Percentiles rank a stretch among this genome's conserved stretches.
These are phyloP conservation scores for Bodo saltans DNA, from an alignment of 78 protist species.

Conservation along the genomic window DNA sequence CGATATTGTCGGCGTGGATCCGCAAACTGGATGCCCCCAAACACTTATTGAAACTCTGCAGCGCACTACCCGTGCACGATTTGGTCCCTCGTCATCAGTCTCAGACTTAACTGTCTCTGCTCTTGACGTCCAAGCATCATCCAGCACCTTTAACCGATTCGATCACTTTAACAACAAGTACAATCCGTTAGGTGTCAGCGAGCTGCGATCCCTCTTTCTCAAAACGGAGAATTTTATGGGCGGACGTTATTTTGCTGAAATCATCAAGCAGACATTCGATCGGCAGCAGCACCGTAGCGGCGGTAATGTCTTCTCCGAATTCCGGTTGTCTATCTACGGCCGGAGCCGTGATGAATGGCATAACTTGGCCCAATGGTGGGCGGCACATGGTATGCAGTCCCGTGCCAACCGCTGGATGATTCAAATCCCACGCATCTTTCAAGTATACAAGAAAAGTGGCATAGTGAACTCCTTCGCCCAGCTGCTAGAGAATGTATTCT, in stretches of 20 bases:
- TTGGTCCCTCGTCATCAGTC: constrained; percentile 56
- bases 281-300: constrained; percentile 52
- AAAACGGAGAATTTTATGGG: constrained; percentile 85
- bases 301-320: constrained; percentile 80
- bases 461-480: constrained; percentile 53
- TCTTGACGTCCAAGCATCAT: constrained; percentile 73
- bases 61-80: constrained; percentile 44
- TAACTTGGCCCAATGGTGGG: constrained; percentile 77
- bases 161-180: constrained; percentile 79
- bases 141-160: constrained; percentile 76
- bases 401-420: constrained; percentile 83
- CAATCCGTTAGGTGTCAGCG: constrained; percentile 40
- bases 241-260: constrained; percentile 84
- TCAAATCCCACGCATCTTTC: constrained; percentile 90
- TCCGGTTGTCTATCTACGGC: constrained; percentile 90
- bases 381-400: constrained; percentile 55
- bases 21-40: constrained; percentile 51
- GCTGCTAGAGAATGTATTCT: constrained; percentile 78
- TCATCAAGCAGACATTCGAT: constrained; percentile 76
- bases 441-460: constrained; percentile 41
- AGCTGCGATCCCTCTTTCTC: constrained; percentile 84
- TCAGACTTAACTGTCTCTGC: constrained; percentile 78
- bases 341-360: constrained; percentile 72
- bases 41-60: constrained; percentile 78
- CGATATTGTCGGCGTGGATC: constrained; percentile 49